phyloP scores from a whole-genome alignment of 176 grass and related monocot genomes.

The Cymbopogon citratus region DNA sequence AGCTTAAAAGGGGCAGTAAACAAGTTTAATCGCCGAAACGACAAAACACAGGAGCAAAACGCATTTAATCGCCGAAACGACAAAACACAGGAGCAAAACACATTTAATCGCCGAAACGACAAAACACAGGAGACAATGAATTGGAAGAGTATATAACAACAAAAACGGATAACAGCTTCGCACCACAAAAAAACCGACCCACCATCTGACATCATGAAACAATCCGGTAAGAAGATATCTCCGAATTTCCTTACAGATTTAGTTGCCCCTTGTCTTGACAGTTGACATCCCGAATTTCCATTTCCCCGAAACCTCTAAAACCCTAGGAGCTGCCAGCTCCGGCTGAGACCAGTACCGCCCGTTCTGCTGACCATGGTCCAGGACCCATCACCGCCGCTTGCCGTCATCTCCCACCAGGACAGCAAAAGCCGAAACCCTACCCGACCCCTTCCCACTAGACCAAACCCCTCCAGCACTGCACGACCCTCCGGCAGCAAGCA shows the following conservation, averaged over 20 bases:
- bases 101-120: neutral
- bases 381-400: neutral
- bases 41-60: too few relatives aligned
- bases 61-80: neutral
- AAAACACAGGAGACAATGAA: neutral
- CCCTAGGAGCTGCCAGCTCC: constrained; percentile 21
- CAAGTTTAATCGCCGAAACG: neutral
- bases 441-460: neutral
- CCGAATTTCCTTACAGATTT: neutral
- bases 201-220: neutral
- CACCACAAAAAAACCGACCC: neutral
- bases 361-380: neutral
- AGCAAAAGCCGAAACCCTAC: neutral
- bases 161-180: neutral
- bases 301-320: constrained; percentile 7
- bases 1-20: neutral
- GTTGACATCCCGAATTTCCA: neutral
- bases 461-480: constrained; percentile 18
- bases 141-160: neutral
- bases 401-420: neutral
- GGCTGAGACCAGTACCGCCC: neutral
- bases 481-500: neutral
- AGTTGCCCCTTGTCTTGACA: neutral
- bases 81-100: too few relatives aligned
- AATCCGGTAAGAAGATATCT: neutral